These are phyloP conservation scores for Taphrina communis DNA, from an alignment of 1,139 yeast species.

Conservation along the genomic window DNA sequence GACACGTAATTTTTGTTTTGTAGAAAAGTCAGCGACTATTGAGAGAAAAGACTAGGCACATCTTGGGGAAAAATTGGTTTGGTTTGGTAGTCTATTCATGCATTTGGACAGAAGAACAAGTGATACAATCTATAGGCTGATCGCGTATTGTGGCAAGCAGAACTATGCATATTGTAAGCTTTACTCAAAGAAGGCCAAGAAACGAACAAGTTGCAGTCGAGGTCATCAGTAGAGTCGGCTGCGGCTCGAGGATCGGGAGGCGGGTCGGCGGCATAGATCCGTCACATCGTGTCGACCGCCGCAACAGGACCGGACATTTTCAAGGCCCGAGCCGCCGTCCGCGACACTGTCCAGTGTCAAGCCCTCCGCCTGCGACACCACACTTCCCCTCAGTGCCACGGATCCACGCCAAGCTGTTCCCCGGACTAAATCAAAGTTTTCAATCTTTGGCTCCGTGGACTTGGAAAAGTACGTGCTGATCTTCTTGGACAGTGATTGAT, in stretches of 20 bases:
- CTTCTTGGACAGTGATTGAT: conserved; percentile 8
- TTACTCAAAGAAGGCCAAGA: too few relatives aligned
- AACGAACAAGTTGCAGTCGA: too few relatives aligned
- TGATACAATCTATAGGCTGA: not conserved
- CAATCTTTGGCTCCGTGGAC: conserved; percentile 4
- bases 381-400: conserved; percentile 6
- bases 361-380: not conserved
- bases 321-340: conserved; percentile 44
- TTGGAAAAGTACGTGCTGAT: conserved; percentile 6
- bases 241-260: conserved; percentile 26
- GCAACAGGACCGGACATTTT: conserved; percentile 47
- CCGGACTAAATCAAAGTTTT: not conserved
- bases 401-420: not conserved
- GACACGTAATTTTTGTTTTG: not conserved
- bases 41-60: too few relatives aligned
- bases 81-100: not conserved
- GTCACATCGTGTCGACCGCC: conserved; percentile 45
- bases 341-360: conserved; percentile 41
- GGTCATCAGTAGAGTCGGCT: not conserved
- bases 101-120: not conserved
- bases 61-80: too few relatives aligned
- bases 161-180: too few relatives aligned
- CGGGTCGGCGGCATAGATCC: conserved; percentile 24
- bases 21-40: too few relatives aligned
- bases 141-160: too few relatives aligned